Evolutionary conservation across 1,284 basidiomycete genomes (phyloP).

Genomic region (Puccinia polysora): DNA sequence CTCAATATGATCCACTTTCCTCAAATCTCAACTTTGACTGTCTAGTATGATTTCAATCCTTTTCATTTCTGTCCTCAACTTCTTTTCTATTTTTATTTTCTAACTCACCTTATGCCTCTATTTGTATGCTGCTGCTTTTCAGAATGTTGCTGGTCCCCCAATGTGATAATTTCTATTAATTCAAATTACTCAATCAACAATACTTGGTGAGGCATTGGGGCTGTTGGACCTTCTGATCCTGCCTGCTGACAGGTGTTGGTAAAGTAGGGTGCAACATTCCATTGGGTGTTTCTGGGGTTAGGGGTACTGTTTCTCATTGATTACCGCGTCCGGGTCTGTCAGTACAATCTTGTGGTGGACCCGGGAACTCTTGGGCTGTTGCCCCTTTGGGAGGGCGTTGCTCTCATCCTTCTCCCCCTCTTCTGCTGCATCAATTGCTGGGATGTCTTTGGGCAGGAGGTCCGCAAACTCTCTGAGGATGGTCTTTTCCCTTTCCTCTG

Average conservation of each 20-base stretch:
- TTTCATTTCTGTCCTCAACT: too few relatives aligned
- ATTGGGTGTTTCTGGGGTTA: slow-evolving; percentile 15
- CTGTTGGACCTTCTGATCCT: not conserved
- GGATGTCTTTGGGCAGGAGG: slow-evolving; percentile 3
- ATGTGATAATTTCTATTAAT: too few relatives aligned
- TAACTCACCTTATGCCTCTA: too few relatives aligned
- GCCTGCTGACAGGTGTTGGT: slow-evolving; percentile 20
- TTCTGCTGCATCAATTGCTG: slow-evolving; percentile 2
- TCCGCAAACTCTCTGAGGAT: slow-evolving; percentile 1
- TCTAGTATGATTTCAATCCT: too few relatives aligned
- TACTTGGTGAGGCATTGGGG: slow-evolving; percentile 15
- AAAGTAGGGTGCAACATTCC: not conserved
- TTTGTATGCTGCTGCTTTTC: too few relatives aligned
- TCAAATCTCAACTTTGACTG: too few relatives aligned
- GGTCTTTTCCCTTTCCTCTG: not conserved
- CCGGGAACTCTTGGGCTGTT: not conserved
- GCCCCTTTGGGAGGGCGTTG: slow-evolving; percentile 4
- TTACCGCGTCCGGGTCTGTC: not conserved
- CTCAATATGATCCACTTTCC: too few relatives aligned
- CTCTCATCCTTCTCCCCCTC: slow-evolving; percentile 3
- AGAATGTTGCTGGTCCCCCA: too few relatives aligned
- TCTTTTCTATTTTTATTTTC: too few relatives aligned
- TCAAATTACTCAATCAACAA: too few relatives aligned
- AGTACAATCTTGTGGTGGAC: slow-evolving; percentile 15
- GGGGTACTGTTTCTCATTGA: slow-evolving; percentile 26